Conservation (phyloP, 2,329 filamentous ascomycete genomes). For the Phyllosticta ampelicida region DNA sequence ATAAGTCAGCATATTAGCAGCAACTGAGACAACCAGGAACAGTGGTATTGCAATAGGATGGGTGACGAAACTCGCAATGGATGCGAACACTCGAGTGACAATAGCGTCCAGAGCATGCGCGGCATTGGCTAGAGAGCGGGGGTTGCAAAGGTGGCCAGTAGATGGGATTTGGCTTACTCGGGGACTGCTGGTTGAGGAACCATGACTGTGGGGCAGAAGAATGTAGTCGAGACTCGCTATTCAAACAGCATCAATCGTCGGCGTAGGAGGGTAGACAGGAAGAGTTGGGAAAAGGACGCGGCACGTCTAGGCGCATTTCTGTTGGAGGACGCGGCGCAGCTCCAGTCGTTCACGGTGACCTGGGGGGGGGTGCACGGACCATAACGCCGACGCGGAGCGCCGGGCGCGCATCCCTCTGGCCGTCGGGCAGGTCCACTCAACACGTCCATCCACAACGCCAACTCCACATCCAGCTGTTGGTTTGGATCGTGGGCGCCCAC, state of each 20-base stretch:
- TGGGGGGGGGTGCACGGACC: not conserved
- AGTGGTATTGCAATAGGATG: not conserved
- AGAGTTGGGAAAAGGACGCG: slow-evolving; percentile 1
- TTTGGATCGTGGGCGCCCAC: not conserved
- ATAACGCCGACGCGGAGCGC: not conserved
- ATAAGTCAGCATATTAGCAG: slow-evolving; percentile 9
- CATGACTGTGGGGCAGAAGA: slow-evolving; percentile 20
- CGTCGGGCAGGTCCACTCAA: not conserved
- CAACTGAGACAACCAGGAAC: not conserved
- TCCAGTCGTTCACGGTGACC: not conserved
- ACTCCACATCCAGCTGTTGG: not conserved
- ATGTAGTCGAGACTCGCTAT: not conserved
- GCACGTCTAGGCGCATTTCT: not conserved
- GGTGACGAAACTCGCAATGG: not conserved
- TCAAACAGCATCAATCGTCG: slow-evolving; percentile 4
- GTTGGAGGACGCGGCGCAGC: not conserved
- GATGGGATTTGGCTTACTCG: slow-evolving; percentile 27
- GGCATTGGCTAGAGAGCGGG: not conserved
- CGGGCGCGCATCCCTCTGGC: not conserved
- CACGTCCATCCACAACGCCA: not conserved
- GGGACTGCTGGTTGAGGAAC: slow-evolving; percentile 32
- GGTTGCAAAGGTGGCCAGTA: slow-evolving; percentile 7
- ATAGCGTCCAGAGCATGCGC: not conserved
- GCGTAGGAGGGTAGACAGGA: not conserved
- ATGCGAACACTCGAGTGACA: not conserved